Evolutionary conservation across 2,329 filamentous ascomycete species (phyloP).

Genomic region (Colletotrichum sp.): DNA sequence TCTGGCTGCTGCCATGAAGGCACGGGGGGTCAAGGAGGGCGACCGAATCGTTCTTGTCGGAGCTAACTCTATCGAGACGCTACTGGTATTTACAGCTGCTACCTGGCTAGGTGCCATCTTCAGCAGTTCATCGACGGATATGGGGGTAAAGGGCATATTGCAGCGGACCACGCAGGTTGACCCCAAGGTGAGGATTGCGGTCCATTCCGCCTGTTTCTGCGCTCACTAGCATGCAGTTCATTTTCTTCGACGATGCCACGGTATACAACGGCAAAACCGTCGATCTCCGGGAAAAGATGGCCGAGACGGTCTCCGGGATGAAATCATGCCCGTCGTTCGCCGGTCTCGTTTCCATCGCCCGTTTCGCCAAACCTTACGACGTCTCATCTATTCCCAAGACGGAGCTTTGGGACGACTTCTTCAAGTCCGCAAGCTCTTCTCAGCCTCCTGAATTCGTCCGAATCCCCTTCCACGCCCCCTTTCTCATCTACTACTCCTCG

Average conservation of each 20-base stretch:
- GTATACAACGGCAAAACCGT: conserved; percentile 80
- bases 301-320: conserved; percentile 68
- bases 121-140: conserved; percentile 79
- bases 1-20: conserved; percentile 70
- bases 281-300: conserved; percentile 77
- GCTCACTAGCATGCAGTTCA: conserved; percentile 41
- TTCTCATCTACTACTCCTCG: conserved; percentile 79
- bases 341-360: conserved; percentile 68
- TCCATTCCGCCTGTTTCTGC: neutral
- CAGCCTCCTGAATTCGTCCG: conserved; percentile 59
- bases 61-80: conserved; percentile 76
- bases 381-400: conserved; percentile 56
- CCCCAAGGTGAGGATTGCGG: conserved; percentile 58
- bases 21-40: conserved; percentile 69
- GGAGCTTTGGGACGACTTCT: conserved; percentile 50
- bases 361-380: conserved; percentile 68
- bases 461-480: conserved; percentile 75
- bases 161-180: conserved; percentile 77
- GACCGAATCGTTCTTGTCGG: conserved; percentile 80
- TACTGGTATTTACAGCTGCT: conserved; percentile 73
- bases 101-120: conserved; percentile 77
- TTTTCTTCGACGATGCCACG: conserved; percentile 85
- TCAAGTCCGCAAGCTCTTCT: conserved; percentile 34
- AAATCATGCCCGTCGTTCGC: conserved; percentile 63
- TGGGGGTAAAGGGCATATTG: conserved; percentile 79